These are phyloP conservation scores for Boletellus sp. DNA, from an alignment of 768 basidiomycete species.

Conservation along the genomic window DNA sequence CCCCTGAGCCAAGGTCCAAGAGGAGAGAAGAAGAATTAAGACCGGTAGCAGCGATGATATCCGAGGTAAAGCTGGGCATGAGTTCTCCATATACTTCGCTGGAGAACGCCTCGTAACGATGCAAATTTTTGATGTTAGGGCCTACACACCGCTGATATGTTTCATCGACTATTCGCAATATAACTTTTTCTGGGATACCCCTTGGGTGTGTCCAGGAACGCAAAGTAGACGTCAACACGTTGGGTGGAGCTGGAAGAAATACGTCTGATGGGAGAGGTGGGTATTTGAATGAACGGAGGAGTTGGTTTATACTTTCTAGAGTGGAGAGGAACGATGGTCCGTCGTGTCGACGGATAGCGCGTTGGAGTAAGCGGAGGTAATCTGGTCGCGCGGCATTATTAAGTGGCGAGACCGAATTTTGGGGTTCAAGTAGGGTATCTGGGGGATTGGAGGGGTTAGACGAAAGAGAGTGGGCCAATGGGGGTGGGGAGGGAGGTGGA, in stretches of 20 bases:
- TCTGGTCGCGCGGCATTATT: constrained; percentile 22
- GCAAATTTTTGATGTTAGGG: constrained; percentile 78
- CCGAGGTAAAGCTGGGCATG: constrained; percentile 66
- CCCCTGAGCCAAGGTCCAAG: constrained; percentile 82
- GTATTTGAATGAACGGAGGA: constrained; percentile 65
- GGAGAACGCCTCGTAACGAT: constrained; percentile 78
- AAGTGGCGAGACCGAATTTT: constrained; percentile 20
- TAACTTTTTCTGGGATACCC: constrained; percentile 61
- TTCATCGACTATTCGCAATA: constrained; percentile 80
- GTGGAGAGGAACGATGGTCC: constrained; percentile 69
- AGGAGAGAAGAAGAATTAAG: constrained; percentile 60
- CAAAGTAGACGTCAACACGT: constrained; percentile 47
- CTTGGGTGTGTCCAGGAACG: constrained; percentile 39
- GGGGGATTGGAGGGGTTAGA: constrained; percentile 32
- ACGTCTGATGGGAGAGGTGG: constrained; percentile 51
- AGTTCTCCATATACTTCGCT: constrained; percentile 89
- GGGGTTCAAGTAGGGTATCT: constrained; percentile 25
- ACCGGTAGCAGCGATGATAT: constrained; percentile 48
- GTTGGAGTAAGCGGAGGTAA: constrained; percentile 59
- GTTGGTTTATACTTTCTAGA: constrained; percentile 56
- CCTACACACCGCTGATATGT: constrained; percentile 93
- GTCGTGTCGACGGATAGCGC: constrained; percentile 64
- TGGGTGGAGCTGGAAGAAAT: constrained; percentile 43
- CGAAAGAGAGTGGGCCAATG: constrained; percentile 30
- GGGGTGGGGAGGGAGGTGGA: constrained; percentile 35